These are phyloP conservation scores for Papiliotrema laurentii DNA, from an alignment of 1,284 basidiomycete genomes.

Conservation along the genomic window DNA sequence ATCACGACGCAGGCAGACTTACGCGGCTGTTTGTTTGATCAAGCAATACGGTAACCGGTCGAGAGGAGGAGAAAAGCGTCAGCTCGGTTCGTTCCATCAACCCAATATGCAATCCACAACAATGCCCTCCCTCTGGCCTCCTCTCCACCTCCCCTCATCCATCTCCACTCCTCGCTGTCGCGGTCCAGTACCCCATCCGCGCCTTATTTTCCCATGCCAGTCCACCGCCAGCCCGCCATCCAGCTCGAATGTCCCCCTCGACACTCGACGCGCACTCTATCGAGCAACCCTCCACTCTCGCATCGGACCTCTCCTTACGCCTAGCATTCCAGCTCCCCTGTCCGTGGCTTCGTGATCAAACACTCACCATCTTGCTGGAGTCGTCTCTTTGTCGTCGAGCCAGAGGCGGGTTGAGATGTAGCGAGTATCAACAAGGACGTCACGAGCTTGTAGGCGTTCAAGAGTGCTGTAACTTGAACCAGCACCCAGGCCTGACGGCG, in stretches of 20 bases:
- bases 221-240: too few species aligned
- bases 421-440: constrained; percentile 2
- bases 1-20: background rate
- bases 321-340: background rate
- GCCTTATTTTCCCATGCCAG: too few species aligned
- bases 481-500: background rate
- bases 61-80: background rate
- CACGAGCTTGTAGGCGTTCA: background rate
- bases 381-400: background rate
- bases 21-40: background rate
- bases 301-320: too few species aligned
- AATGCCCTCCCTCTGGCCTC: background rate
- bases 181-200: too few species aligned
- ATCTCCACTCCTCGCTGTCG: too few species aligned
- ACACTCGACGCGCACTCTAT: too few species aligned
- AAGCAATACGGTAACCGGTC: background rate
- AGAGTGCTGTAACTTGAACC: background rate
- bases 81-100: background rate
- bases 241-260: too few species aligned
- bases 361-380: background rate
- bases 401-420: background rate
- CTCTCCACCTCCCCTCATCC: too few species aligned
- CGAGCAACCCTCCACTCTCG: too few species aligned
- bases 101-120: background rate
- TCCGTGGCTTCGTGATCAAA: background rate